Percentiles rank a stretch among this genome's conserved stretches.
These are phyloP conservation scores for Rhynchospora tenuis DNA, from an alignment of 176 grass and related monocot species.

Conservation along the genomic window DNA sequence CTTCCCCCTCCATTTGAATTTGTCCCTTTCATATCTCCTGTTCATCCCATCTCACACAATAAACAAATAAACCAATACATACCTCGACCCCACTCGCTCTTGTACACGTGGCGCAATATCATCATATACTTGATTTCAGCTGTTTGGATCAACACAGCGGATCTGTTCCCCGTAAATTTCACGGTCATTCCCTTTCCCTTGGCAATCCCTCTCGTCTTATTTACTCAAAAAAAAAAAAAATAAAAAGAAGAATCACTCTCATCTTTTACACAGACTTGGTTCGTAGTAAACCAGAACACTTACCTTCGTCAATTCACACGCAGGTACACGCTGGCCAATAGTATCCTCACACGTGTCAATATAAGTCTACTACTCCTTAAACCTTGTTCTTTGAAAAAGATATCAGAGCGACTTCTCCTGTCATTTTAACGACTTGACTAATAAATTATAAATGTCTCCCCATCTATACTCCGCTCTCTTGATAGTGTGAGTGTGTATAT, in stretches of 20 bases:
- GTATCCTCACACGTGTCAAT: not conserved
- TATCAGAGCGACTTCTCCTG: not conserved
- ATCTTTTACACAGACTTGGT: not conserved
- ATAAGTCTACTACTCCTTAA: not conserved
- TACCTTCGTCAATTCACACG: not conserved
- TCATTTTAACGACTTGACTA: not conserved
- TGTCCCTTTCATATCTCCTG: not conserved
- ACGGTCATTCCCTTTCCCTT: not conserved
- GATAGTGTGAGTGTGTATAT: not conserved
- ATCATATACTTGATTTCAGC: not conserved
- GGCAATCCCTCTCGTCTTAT: not conserved
- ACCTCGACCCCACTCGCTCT: no score
- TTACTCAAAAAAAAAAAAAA: no score
- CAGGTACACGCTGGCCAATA: not conserved
- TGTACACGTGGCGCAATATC: not conserved
- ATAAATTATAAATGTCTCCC: no score
- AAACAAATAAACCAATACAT: not conserved
- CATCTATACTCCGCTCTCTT: not conserved
- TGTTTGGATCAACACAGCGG: not conserved
- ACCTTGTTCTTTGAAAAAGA: not conserved
- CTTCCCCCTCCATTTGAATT: not conserved
- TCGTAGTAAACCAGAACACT: not conserved
- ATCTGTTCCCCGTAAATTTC: not conserved
- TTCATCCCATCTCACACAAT: not conserved
- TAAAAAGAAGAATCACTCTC: no score